Evolutionary conservation across 805 yeast species (phyloP), one percentile per base, ranked within the genome.

Genomic region (Candida oleophila): DNA sequence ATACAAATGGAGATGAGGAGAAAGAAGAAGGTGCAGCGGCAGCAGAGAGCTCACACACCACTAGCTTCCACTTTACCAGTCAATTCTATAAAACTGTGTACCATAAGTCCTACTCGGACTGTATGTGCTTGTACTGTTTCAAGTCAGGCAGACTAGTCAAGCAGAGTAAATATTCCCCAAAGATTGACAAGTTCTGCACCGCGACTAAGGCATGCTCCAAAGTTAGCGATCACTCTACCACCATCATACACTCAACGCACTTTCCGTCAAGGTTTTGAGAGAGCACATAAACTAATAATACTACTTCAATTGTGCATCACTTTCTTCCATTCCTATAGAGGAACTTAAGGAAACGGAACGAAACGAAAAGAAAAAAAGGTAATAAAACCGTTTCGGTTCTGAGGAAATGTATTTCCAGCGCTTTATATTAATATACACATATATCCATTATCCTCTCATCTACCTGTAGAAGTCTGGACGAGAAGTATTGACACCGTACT

Each of bases 391-490:
- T n/a, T n/a, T n/a, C n/a, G n/a, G n/a, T n/a, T n/a, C n/a, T n/a
- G n/a, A n/a, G n/a, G n/a, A n/a, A n/a, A n/a, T 14, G 16, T 33
- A 33, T 33, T 15, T 4, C 16, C n/a, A n/a, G n/a, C n/a, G n/a
- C n/a, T n/a, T 14, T 33, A 33, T 15, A 15, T 33, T 19, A 37
- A 37, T 37, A 20, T 37, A 37, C 28, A 37, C 28, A 37, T 40
- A 15, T 40, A 4, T 14, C 20, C 40, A 19, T 21, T 25, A 25
- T 11, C 11, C 30, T 25, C 5, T 11, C 30, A 5, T 25, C 30
- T 66, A 92, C 55, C 97, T 83, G 68, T 94, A 94, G 65, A 91
- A 94, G 54, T 90, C 98, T 0, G 99, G 98, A 57, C 97, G 79
- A 52, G 85, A 80, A 3, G 94, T 82, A 58, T 94, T 91, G 54